phyloP scores from a whole-genome alignment of 257 asterid genomes.

The Salvia hispanica region DNA sequence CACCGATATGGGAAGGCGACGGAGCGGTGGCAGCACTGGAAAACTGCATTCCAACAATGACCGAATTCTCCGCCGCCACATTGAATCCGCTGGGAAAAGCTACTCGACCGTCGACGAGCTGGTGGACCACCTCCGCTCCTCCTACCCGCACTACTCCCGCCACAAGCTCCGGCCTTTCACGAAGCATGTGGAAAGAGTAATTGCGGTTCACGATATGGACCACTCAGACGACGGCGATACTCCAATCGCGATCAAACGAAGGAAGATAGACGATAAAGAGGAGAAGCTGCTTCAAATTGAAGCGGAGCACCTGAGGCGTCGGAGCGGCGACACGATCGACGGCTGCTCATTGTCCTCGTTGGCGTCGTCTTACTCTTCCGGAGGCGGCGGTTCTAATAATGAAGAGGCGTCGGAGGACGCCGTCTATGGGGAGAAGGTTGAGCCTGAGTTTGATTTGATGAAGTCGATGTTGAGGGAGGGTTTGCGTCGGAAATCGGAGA shows the following conservation, averaged over 20 bases:
- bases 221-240: slow-evolving; percentile 29
- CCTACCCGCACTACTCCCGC: slow-evolving; percentile 55
- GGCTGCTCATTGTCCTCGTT: slow-evolving; percentile 48
- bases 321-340: slow-evolving; percentile 1
- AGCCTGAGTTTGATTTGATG: slow-evolving; percentile 69
- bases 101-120: slow-evolving; percentile 49
- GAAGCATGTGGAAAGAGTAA: slow-evolving; percentile 43
- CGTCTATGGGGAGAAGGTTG: too few relatives aligned
- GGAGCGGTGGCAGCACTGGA: slow-evolving; percentile 30
- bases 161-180: slow-evolving; percentile 52
- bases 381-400: slow-evolving; percentile 34
- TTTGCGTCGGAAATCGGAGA: slow-evolving; percentile 39
- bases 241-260: slow-evolving; percentile 34
- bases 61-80: slow-evolving; percentile 47
- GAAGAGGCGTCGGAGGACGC: slow-evolving; percentile 53
- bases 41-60: slow-evolving; percentile 28
- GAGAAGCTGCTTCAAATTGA: slow-evolving; percentile 57
- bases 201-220: slow-evolving; percentile 27
- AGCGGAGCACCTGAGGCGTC: slow-evolving; percentile 47
- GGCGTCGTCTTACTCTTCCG: slow-evolving; percentile 41
- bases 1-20: too few relatives aligned
- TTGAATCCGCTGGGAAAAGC: slow-evolving; percentile 36
- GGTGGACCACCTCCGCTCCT: slow-evolving; percentile 64
- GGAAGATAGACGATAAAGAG: slow-evolving; percentile 44
- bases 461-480: slow-evolving; percentile 61